Conservation (phyloP, 768 basidiomycete species). For the Podaxis pistillaris region DNA sequence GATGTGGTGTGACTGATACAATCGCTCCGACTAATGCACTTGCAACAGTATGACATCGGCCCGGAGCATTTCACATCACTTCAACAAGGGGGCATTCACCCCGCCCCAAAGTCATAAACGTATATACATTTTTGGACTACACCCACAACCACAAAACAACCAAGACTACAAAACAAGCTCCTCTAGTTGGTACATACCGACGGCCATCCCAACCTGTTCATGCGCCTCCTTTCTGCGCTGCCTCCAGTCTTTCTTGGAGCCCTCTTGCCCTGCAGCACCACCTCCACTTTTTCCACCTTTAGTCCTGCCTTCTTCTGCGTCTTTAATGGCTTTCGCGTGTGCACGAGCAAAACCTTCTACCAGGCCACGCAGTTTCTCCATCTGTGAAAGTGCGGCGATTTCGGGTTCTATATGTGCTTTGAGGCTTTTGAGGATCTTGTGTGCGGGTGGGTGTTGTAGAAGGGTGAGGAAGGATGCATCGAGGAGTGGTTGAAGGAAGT, state of each 20-base stretch:
- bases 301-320: slow-evolving; percentile 30
- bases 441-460: slow-evolving; percentile 61
- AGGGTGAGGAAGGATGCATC: slow-evolving; percentile 72
- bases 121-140: background rate
- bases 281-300: slow-evolving; percentile 30
- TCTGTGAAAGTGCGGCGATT: slow-evolving; percentile 43
- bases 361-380: slow-evolving; percentile 57
- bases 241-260: slow-evolving; percentile 45
- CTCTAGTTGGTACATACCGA: slow-evolving; percentile 73
- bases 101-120: too few relatives aligned
- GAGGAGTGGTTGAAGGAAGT: slow-evolving; percentile 62
- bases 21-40: background rate
- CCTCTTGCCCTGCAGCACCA: slow-evolving; percentile 28
- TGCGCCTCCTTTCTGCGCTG: slow-evolving; percentile 52
- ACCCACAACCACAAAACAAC: background rate
- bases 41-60: background rate
- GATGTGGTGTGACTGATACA: background rate
- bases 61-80: background rate
- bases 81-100: too few relatives aligned
- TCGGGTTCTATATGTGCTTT: slow-evolving; percentile 55
- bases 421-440: slow-evolving; percentile 48
- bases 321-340: slow-evolving; percentile 46
- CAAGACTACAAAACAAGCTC: slow-evolving; percentile 52
- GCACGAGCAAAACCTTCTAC: slow-evolving; percentile 62
- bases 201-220: slow-evolving; percentile 48